phyloP scores from a whole-genome alignment of 495 filamentous ascomycete species.

The Trichocladium antarcticum region DNA sequence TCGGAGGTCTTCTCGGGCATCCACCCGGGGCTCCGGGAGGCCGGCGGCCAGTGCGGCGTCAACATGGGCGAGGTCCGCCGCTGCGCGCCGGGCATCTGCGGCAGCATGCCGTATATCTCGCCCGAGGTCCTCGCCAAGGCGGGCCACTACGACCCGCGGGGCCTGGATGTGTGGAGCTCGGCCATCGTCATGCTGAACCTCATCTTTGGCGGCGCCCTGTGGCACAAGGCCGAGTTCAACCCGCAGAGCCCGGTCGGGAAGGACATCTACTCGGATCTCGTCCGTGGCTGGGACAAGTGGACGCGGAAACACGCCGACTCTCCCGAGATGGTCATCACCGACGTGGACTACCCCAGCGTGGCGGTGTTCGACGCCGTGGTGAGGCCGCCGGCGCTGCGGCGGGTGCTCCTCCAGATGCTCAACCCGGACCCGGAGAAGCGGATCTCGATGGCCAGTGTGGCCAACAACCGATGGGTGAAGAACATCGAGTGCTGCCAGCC shows the following conservation, averaged over 20 bases:
- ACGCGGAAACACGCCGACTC: conserved; percentile 39
- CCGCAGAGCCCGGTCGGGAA: conserved; percentile 12
- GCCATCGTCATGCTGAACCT: conserved; percentile 63
- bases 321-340: conserved; percentile 35
- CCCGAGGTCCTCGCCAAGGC: conserved; percentile 61
- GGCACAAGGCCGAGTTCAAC: conserved; percentile 46
- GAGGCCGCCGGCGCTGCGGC: conserved; percentile 45
- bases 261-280: conserved; percentile 45
- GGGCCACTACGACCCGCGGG: conserved; percentile 59
- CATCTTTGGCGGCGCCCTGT: conserved; percentile 51
- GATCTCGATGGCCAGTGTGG: conserved; percentile 49
- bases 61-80: conserved; percentile 53
- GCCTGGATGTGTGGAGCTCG: conserved; percentile 68
- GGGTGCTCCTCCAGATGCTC: conserved; percentile 63
- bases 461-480: conserved; percentile 53
- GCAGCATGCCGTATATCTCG: conserved; percentile 65
- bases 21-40: conserved; percentile 56
- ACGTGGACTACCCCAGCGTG: conserved; percentile 43
- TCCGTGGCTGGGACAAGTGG: conserved; percentile 54
- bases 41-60: conserved; percentile 53
- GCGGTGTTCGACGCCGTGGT: conserved; percentile 38
- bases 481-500: conserved; percentile 60
- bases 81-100: conserved; percentile 62
- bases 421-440: conserved; percentile 58
- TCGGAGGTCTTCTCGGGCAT: conserved; percentile 64